These are phyloP conservation scores for Veloporphyrellus conicus DNA, from an alignment of 1,284 basidiomycete genomes.

Conservation along the genomic window DNA sequence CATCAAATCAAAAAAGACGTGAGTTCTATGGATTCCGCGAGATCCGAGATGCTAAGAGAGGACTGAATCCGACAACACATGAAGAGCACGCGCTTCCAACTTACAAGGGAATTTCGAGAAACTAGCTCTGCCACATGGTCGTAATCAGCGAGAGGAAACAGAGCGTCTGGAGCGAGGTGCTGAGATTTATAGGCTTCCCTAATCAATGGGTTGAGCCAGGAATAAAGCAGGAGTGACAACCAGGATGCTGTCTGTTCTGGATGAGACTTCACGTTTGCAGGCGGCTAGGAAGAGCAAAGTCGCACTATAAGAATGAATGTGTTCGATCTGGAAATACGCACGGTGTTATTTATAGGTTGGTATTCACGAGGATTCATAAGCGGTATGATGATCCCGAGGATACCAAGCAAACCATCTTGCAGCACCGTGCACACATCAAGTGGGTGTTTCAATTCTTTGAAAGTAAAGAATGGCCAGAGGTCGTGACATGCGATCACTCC, in stretches of 20 bases:
- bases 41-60: conserved; percentile 3
- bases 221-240: conserved; percentile 52
- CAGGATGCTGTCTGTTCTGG: conserved; percentile 66
- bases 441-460: background rate
- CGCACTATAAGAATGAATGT: background rate
- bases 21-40: background rate
- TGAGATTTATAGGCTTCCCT: conserved; percentile 41
- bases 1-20: conserved; percentile 9
- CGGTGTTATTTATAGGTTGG: background rate
- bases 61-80: background rate
- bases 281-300: background rate
- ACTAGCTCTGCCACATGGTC: conserved; percentile 43
- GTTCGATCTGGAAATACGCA: conserved; percentile 1
- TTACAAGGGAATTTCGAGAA: conserved; percentile 37
- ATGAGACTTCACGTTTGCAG: conserved; percentile 48
- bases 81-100: conserved; percentile 1
- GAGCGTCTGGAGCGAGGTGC: conserved; percentile 42
- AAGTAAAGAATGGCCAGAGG: conserved; percentile 15
- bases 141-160: conserved; percentile 59
- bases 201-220: conserved; percentile 56
- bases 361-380: conserved; percentile 7
- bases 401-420: conserved; percentile 2
- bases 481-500: conserved; percentile 6
- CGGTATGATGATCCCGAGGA: conserved; percentile 12
- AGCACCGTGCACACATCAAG: background rate